Evolutionary conservation across 2,329 filamentous ascomycete genomes (phyloP).

Genomic region (Plectosphaerella cucumerina): DNA sequence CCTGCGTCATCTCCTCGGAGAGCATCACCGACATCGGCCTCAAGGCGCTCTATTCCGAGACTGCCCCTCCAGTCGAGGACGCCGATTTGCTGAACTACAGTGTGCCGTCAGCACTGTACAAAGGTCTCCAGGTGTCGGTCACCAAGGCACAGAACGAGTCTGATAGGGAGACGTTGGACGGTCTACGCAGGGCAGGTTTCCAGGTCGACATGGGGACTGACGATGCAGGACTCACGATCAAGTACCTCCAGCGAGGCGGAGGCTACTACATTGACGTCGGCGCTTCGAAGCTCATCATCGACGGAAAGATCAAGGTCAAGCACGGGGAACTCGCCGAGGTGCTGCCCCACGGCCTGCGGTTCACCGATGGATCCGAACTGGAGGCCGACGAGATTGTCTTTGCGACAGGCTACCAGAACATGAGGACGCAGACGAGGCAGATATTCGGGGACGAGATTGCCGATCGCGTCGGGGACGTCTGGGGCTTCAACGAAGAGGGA

Average conservation of each 20-base stretch:
- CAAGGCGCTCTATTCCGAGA: constrained; percentile 45
- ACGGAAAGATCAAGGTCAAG: constrained; percentile 25
- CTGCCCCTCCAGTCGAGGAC: constrained; percentile 59
- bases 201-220: constrained; percentile 53
- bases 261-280: constrained; percentile 22
- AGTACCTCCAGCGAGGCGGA: constrained; percentile 28
- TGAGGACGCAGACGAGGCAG: constrained; percentile 42
- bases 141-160: constrained; percentile 25
- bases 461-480: constrained; percentile 39
- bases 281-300: constrained; percentile 21
- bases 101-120: constrained; percentile 55
- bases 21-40: constrained; percentile 50
- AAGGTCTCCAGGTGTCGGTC: constrained; percentile 50
- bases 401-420: constrained; percentile 47
- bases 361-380: constrained; percentile 32
- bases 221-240: constrained; percentile 37
- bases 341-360: constrained; percentile 36
- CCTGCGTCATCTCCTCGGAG: constrained; percentile 57
- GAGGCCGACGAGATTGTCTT: constrained; percentile 39
- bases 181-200: constrained; percentile 55
- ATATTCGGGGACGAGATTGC: constrained; percentile 46
- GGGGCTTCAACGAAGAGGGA: constrained; percentile 44
- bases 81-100: constrained; percentile 59
- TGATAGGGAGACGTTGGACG: constrained; percentile 35
- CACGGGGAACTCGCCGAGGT: constrained; percentile 53